Percentiles rank a stretch among this genome's conserved stretches.
Evolutionary conservation across 2,329 filamentous ascomycete genomes (phyloP).

Genomic region (Sporothrix humicola): DNA sequence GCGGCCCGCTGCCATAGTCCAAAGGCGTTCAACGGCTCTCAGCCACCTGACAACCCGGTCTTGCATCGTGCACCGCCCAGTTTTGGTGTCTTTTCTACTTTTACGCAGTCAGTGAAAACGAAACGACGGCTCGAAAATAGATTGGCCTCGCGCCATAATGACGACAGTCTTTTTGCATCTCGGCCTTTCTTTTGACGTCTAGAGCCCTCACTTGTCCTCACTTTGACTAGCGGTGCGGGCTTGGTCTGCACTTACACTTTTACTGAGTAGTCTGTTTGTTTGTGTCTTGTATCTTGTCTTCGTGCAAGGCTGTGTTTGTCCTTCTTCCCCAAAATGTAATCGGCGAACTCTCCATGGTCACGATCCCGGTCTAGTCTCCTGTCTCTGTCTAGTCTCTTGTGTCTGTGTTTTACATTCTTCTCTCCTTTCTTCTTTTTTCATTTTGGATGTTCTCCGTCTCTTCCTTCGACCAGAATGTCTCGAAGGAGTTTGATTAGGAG

Average conservation of each 20-base stretch:
- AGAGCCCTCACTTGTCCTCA: neutral
- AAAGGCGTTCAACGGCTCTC: neutral
- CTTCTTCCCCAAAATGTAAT: neutral
- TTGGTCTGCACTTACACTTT: neutral
- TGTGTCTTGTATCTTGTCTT: neutral
- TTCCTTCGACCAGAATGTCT: neutral
- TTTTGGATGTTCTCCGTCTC: neutral
- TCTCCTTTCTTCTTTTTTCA: neutral
- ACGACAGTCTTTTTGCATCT: neutral
- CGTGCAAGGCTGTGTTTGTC: slow-evolving; percentile 1
- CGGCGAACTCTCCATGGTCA: neutral
- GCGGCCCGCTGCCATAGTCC: neutral
- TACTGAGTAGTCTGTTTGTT: no score
- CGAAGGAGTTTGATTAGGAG: neutral
- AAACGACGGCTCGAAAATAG: neutral
- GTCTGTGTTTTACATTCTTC: neutral
- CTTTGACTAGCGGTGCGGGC: slow-evolving; percentile 1
- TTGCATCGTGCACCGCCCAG: slow-evolving; percentile 1
- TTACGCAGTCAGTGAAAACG: neutral
- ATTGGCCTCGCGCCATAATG: slow-evolving; percentile 6
- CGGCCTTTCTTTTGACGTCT: neutral
- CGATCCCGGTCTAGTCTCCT: neutral
- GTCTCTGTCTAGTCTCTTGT: neutral
- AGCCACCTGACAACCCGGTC: slow-evolving; percentile 15
- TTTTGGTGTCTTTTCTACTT: neutral